Base-by-base conservation (phyloP, 208 protist genomes). In the Trypanosoma melophagium region DNA sequence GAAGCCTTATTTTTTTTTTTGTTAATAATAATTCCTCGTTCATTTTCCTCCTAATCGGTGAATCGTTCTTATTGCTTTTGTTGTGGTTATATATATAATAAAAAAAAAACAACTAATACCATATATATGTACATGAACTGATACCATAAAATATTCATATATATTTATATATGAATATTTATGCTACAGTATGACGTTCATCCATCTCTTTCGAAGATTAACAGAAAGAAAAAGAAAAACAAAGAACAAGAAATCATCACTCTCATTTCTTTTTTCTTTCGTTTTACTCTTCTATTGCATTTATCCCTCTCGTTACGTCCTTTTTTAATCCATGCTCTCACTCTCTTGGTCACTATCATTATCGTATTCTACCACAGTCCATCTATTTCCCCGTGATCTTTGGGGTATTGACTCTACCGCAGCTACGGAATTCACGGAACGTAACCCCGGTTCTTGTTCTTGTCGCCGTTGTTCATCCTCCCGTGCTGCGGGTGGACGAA, bases 361-460 rank as follows among this genome's bases (percentile, higher is more conserved):
- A 17, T 84, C 77, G 70, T 95, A 95, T 74, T 95, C 86, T 38
- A 95, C 71, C 47, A 90, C 81, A 60, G 84, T 79, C 89, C 86
- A 93, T 14, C 89, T 77, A 42, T 70, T 77, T 24, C 60, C 44
- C 14, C 86, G 80, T 25, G 67, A 55, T 3, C 40, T 56, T 22
- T 69, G 74, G 24, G 80, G 51, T 2, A 62, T 44, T 0, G 66
- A 73, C n/a, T 79, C 73, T 44, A 79, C 77, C 12, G 13, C 47
- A 12, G 49, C 17, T 8, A 31, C 49, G 41, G 40, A 60, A 14
- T 44, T 42, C 17, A 35, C 28, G 1, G 28, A 35, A 35, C 28
- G 28, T 35, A 35, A 35, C 28, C 28, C 31, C 59, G 22, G 47
- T 54, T 22, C 21, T 24, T 47, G 13, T 12, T 47, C 16, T 47